These are phyloP conservation scores for Apiospora hydei DNA, from an alignment of 2,329 filamentous ascomycete genomes.

Conservation along the genomic window DNA sequence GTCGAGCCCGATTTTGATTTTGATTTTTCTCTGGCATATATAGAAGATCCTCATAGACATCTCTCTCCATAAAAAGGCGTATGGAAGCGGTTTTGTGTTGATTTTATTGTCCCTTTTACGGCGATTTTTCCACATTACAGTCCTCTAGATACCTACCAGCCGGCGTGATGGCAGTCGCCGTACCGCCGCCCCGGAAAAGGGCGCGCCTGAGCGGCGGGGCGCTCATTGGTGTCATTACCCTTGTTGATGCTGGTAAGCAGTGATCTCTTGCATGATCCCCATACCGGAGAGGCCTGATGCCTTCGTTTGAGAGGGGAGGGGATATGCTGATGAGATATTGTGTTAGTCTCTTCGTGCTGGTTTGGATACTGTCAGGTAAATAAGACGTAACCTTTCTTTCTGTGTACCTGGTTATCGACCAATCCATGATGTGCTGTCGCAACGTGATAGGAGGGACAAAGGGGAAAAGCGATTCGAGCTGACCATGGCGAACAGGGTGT, in stretches of 20 bases:
- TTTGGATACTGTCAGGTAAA: conserved; percentile 42
- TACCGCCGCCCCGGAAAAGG: conserved; percentile 7
- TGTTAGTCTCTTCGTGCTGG: conserved; percentile 41
- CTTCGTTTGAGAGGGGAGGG: neutral
- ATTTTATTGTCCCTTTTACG: neutral
- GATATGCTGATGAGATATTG: neutral
- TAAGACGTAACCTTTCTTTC: too few relatives aligned
- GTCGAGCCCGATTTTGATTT: neutral
- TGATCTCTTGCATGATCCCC: conserved; percentile 27
- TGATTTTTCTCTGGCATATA: neutral
- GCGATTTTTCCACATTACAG: neutral
- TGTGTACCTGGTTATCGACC: neutral
- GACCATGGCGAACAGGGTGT: conserved; percentile 42
- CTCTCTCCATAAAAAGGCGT: neutral
- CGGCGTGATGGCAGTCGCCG: conserved; percentile 5
- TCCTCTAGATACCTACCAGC: neutral
- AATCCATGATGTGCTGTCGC: neutral
- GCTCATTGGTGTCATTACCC: conserved; percentile 40
- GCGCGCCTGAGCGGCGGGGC: conserved; percentile 28
- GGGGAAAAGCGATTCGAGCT: neutral
- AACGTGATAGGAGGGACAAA: neutral
- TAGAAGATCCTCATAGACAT: neutral
- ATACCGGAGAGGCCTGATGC: conserved; percentile 27
- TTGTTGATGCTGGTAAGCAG: conserved; percentile 42
- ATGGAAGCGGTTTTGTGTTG: neutral